Evolutionary conservation across 192 early-diverging fungal species (phyloP).

Genomic region (Linnemannia zychae): DNA sequence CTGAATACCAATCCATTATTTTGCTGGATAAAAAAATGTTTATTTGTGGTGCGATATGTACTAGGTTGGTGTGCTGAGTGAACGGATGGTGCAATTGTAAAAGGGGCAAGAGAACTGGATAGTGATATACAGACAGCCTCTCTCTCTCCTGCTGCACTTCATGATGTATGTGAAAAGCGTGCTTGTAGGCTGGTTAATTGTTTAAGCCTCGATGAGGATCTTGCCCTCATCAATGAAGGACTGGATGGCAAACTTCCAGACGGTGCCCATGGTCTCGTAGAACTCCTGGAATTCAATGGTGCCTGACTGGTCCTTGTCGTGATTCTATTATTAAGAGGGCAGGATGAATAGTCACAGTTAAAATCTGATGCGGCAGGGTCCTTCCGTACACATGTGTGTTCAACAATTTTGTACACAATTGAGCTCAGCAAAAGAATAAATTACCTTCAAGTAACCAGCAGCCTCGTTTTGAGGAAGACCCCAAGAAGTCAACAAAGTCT

Average conservation of each 20-base stretch:
- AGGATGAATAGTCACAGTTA: not conserved
- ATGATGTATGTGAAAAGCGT: too few relatives aligned
- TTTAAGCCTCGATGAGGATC: slow-evolving; percentile 32
- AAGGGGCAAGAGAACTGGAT: too few relatives aligned
- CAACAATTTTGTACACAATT: too few relatives aligned
- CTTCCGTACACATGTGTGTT: too few relatives aligned
- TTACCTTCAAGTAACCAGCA: slow-evolving; percentile 41
- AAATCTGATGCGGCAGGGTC: not conserved
- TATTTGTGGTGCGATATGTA: too few relatives aligned
- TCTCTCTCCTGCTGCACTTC: too few relatives aligned
- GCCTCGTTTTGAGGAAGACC: slow-evolving; percentile 38
- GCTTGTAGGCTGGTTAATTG: not conserved
- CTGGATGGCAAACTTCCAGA: slow-evolving; percentile 52
- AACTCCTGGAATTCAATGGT: slow-evolving; percentile 40
- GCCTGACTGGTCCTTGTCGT: slow-evolving; percentile 26
- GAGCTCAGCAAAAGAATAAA: not conserved
- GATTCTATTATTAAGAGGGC: slow-evolving; percentile 11
- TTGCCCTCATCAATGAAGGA: slow-evolving; percentile 55
- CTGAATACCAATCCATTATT: too few relatives aligned
- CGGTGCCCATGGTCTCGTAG: slow-evolving; percentile 33
- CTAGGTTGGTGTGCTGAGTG: too few relatives aligned
- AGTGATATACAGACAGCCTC: too few relatives aligned
- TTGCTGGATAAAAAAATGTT: too few relatives aligned
- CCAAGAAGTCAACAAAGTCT: slow-evolving; percentile 41
- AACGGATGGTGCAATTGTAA: too few relatives aligned